Base-by-base conservation (phyloP, 2,329 filamentous ascomycete genomes). In the Monilinia vaccinii-corymbosi region DNA sequence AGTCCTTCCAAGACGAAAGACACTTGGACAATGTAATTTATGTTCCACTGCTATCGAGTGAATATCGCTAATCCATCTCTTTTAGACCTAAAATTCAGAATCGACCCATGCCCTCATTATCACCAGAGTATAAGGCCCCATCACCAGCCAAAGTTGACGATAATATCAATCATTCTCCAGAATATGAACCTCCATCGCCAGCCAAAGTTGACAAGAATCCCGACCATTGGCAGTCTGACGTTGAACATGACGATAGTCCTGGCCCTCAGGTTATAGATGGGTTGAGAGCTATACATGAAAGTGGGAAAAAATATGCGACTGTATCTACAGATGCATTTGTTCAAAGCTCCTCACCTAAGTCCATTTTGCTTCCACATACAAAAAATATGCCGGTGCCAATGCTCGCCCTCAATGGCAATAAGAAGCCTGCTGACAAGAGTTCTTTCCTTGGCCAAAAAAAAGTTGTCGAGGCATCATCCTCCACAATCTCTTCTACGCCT, bases 261-360 rank as follows among this genome's bases (percentile, higher is more conserved):
- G 62, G 53, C 14, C 62, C 58, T 18, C 58, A 65, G 46, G 62
- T 62, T 23, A 40, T 44, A 47, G 47, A 63, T n/a, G 62, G 64
- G 47, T 25, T 62, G 13, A 45, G 25, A 52, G 53, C 59, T 31
- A 61, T 51, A 31, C 36, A 44, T 40, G 38, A 47, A 57, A 57
- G 32, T 38, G 31, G n/a, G 14, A 49, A 60, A 47, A 50, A 61
- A 23, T 28, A 40, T 13, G 18, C 38, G 14, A 40, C 23, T 14
- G 36, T 55, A 11, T 4, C 25, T 36, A 16, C 21, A 6, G n/a
- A 18, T 38, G 23, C 2, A 40, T 16, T 16, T 16, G 32, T n/a
- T 25, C 32, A 47, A n/a, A 6, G 36, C 14, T 21, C 36, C 11
- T 14, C 50, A 28, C 32, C 25, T 21, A n/a, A 10, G 10, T 28